phyloP scores from a whole-genome alignment of 208 protist genomes.

The Angomonas desouzai region DNA sequence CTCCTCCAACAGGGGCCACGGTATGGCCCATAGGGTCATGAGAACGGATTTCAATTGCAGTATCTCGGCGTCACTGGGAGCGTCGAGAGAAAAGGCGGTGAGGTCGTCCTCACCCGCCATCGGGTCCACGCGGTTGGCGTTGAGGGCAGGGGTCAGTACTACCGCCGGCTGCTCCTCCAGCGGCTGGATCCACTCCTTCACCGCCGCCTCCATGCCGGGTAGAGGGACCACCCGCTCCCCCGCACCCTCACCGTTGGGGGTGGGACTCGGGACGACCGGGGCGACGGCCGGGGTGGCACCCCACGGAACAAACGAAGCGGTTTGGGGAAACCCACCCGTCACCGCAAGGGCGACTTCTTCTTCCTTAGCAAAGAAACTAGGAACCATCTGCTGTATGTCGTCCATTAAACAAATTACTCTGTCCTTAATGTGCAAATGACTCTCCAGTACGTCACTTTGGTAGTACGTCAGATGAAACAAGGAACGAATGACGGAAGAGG shows the following conservation, averaged over 20 bases:
- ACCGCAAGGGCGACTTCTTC: background rate
- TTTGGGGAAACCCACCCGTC: background rate
- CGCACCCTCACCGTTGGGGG: too few species aligned
- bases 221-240: background rate
- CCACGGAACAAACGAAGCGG: background rate
- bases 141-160: background rate
- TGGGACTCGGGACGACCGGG: background rate
- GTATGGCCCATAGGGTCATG: background rate
- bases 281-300: background rate
- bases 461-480: background rate
- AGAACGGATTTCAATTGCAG: background rate
- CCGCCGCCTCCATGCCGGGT: background rate
- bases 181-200: slow-evolving; percentile 10
- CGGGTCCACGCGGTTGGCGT: background rate
- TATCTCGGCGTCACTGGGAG: background rate
- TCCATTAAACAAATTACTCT: background rate
- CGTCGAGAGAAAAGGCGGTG: background rate
- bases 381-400: background rate
- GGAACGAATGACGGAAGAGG: background rate
- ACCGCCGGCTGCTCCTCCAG: background rate
- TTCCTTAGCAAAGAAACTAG: background rate
- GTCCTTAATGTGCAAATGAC: background rate
- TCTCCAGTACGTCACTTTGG: background rate
- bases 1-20: slow-evolving; percentile 2
- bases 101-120: background rate